A percentile compares a stretch with the other conserved stretches of the same genome.
These are phyloP conservation scores for Boletus bicolor DNA, from an alignment of 768 basidiomycete species.

Conservation along the genomic window DNA sequence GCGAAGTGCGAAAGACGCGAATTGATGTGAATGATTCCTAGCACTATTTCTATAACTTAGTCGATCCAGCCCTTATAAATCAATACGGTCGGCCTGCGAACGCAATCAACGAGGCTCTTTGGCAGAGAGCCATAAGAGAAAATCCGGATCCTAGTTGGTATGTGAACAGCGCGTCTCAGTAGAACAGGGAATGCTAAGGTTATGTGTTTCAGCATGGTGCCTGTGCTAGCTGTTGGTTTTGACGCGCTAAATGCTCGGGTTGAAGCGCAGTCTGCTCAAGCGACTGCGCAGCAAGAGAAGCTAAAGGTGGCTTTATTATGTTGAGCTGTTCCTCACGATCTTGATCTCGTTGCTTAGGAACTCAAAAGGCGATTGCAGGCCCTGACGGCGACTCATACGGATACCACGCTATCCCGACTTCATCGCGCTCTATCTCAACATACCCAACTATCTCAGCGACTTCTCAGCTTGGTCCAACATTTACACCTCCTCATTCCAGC, in stretches of 20 bases:
- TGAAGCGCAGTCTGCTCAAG: conserved; percentile 68
- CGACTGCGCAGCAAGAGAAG: conserved; percentile 63
- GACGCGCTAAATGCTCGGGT: conserved; percentile 78
- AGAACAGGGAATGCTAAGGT: neutral
- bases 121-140: conserved; percentile 76
- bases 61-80: conserved; percentile 62
- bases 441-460: conserved; percentile 66
- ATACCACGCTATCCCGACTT: conserved; percentile 67
- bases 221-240: conserved; percentile 77
- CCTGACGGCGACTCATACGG: conserved; percentile 58
- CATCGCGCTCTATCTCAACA: conserved; percentile 60
- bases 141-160: conserved; percentile 82
- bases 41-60: conserved; percentile 85
- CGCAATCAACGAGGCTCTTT: conserved; percentile 64
- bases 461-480: conserved; percentile 69
- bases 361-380: conserved; percentile 60
- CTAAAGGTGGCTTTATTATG: conserved; percentile 43
- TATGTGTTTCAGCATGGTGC: conserved; percentile 55
- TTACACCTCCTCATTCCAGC: conserved; percentile 76
- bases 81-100: conserved; percentile 72
- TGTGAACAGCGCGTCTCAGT: neutral
- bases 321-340: neutral
- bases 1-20: neutral
- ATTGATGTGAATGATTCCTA: conserved; percentile 26
- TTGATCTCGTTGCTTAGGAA: conserved; percentile 42